Conservation (phyloP, 495 filamentous ascomycete species). For the Cercophora sp. region DNA sequence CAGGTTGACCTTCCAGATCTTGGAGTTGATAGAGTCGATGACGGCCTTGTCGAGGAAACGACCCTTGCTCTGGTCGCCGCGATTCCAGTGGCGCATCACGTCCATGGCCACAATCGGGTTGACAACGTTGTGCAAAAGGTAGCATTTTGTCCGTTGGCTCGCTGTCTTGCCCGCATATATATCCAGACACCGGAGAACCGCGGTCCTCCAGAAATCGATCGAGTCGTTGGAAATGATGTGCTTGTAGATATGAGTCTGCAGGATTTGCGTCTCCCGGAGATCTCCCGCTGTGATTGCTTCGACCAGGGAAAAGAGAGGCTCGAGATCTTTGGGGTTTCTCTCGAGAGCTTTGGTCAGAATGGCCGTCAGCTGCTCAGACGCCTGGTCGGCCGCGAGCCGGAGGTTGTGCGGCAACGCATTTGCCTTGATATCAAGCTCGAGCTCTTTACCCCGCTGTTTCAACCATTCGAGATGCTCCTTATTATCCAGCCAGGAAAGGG, state of each 20-base stretch:
- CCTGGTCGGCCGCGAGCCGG: conserved; percentile 83
- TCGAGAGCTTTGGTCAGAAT: conserved; percentile 77
- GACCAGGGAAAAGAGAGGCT: conserved; percentile 80
- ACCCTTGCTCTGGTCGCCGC: conserved; percentile 48
- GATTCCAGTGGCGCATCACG: conserved; percentile 65
- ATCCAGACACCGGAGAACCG: conserved; percentile 83
- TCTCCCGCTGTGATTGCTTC: conserved; percentile 80
- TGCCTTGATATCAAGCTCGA: conserved; percentile 65
- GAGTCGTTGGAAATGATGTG: conserved; percentile 81
- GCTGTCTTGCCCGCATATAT: conserved; percentile 74
- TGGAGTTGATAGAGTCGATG: conserved; percentile 86
- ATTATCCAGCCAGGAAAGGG: conserved; percentile 71
- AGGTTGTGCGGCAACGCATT: conserved; percentile 66
- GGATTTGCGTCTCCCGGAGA: conserved; percentile 67
- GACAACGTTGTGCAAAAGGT: conserved; percentile 83
- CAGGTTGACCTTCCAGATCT: conserved; percentile 88
- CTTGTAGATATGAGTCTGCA: conserved; percentile 79
- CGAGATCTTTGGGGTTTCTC: conserved; percentile 71
- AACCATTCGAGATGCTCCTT: conserved; percentile 64
- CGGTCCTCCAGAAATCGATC: conserved; percentile 80
- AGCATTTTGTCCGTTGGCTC: conserved; percentile 86
- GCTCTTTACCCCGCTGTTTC: conserved; percentile 70
- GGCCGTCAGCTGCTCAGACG: conserved; percentile 80
- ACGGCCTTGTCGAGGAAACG: conserved; percentile 82
- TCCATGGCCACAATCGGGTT: conserved; percentile 98